A percentile compares a stretch with the other conserved stretches of the same genome.
Conservation (phyloP, 441 rosid species). For the Gossypium gossypioides region DNA sequence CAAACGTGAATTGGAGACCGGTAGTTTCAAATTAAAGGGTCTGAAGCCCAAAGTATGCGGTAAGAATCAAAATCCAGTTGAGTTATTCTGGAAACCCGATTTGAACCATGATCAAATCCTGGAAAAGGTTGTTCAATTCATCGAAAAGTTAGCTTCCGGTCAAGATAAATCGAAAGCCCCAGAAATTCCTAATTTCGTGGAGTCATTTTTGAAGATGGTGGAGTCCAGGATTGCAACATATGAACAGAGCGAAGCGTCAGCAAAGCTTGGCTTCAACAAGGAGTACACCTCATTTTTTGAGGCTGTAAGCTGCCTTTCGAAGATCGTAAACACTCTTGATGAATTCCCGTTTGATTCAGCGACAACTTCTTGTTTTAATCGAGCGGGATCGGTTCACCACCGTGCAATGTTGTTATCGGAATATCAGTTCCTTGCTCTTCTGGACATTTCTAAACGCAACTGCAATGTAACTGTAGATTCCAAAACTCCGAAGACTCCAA, state of each 20-base stretch:
- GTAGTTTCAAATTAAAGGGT: not conserved
- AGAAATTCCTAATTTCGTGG: constrained; percentile 34
- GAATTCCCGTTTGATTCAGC: constrained; percentile 23
- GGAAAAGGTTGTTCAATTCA: constrained; percentile 43
- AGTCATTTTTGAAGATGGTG: constrained; percentile 30
- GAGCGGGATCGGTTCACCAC: constrained; percentile 25
- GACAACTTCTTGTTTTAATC: constrained; percentile 23
- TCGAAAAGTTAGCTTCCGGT: constrained; percentile 15
- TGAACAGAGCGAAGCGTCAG: constrained; percentile 17
- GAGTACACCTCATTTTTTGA: constrained; percentile 32
- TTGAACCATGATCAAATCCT: constrained; percentile 17
- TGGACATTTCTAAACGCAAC: constrained; percentile 15
- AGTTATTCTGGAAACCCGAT: not conserved
- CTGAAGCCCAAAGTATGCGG: not conserved
- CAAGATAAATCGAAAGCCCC: constrained; percentile 7
- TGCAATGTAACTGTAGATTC: not conserved
- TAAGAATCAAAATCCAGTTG: not conserved
- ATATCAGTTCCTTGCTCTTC: constrained; percentile 26
- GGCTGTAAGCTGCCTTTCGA: constrained; percentile 37
- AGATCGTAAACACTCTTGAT: constrained; percentile 22
- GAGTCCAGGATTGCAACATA: constrained; percentile 34
- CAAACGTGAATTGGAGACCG: not conserved
- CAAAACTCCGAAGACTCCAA: constrained; percentile 23
- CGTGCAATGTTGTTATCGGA: constrained; percentile 32
- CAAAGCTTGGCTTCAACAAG: constrained; percentile 28